Conservation (phyloP, 371 early-diverging fungal species). For the Massospora cicadina region DNA sequence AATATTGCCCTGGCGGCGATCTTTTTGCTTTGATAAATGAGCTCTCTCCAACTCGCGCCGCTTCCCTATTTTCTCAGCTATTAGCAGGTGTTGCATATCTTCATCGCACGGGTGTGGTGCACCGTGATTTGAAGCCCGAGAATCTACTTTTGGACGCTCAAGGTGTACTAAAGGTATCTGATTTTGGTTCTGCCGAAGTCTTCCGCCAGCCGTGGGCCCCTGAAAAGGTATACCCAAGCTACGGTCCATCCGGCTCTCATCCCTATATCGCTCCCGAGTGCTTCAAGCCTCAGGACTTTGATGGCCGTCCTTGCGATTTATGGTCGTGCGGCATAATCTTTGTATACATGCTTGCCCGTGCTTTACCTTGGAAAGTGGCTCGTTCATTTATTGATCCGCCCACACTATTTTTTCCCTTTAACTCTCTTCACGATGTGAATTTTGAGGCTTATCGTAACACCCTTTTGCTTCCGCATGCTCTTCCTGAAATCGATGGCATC, state of each 20-base stretch:
- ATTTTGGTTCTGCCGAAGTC: slow-evolving; percentile 55
- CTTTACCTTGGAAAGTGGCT: slow-evolving; percentile 29
- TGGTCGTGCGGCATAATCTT: slow-evolving; percentile 74
- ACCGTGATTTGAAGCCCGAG: slow-evolving; percentile 66
- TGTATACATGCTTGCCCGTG: slow-evolving; percentile 42
- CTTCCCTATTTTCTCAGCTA: slow-evolving; percentile 29
- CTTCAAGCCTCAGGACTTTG: slow-evolving; percentile 39
- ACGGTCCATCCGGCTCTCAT: slow-evolving; percentile 65
- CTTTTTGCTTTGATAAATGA: slow-evolving; percentile 28
- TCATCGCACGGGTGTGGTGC: slow-evolving; percentile 34
- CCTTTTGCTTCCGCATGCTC: not conserved
- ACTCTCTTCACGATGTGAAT: not conserved
- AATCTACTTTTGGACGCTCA: slow-evolving; percentile 51
- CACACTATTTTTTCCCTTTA: slow-evolving; percentile 11
- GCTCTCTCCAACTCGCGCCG: slow-evolving; percentile 19
- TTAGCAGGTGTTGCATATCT: slow-evolving; percentile 30
- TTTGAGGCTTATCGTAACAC: not conserved
- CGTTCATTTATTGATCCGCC: slow-evolving; percentile 21
- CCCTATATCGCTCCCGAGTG: slow-evolving; percentile 88
- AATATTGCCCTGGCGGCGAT: slow-evolving; percentile 47
- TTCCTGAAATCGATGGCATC: not conserved
- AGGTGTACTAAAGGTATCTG: slow-evolving; percentile 74
- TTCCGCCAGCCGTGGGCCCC: slow-evolving; percentile 57
- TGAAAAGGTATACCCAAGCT: slow-evolving; percentile 33
- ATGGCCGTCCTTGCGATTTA: slow-evolving; percentile 58